A percentile compares a stretch with the other conserved stretches of the same genome.
Evolutionary conservation across 2,329 filamentous ascomycete species (phyloP).

Genomic region (Microcyclosporella mali): DNA sequence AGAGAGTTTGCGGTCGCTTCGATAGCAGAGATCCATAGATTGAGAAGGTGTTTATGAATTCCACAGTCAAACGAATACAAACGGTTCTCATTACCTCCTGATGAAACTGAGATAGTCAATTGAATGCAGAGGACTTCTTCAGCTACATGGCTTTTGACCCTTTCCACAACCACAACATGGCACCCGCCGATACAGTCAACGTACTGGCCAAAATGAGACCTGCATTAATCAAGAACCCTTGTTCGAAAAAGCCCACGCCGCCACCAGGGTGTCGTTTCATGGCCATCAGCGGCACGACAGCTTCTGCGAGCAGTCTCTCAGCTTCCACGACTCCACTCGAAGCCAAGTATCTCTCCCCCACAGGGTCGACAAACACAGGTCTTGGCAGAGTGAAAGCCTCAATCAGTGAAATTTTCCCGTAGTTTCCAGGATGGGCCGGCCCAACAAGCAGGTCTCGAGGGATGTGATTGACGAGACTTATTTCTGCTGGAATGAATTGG

Average conservation of each 20-base stretch:
- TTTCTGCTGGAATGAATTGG: slow-evolving; percentile 48
- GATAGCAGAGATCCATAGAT: too few species aligned
- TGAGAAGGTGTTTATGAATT: neutral
- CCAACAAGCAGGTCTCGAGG: slow-evolving; percentile 48
- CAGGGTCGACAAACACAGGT: slow-evolving; percentile 35
- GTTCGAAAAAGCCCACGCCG: slow-evolving; percentile 35
- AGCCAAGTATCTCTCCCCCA: slow-evolving; percentile 6
- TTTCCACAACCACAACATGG: slow-evolving; percentile 15
- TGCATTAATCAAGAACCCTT: slow-evolving; percentile 34
- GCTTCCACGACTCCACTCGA: slow-evolving; percentile 5
- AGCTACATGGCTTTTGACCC: neutral
- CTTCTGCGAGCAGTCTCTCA: slow-evolving; percentile 19
- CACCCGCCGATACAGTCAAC: slow-evolving; percentile 14
- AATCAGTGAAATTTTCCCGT: slow-evolving; percentile 24
- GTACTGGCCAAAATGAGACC: slow-evolving; percentile 27
- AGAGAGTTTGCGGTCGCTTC: too few species aligned
- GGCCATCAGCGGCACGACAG: slow-evolving; percentile 19
- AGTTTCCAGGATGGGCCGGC: slow-evolving; percentile 32
- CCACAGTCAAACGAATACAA: too few species aligned
- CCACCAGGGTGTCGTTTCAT: slow-evolving; percentile 33
- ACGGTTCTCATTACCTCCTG: too few species aligned
- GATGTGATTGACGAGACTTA: slow-evolving; percentile 53
- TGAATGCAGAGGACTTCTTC: too few species aligned
- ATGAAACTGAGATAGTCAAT: too few species aligned
- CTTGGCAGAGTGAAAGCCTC: slow-evolving; percentile 42